These are phyloP conservation scores for Hibiscus tridactylites DNA, from an alignment of 345 rosid genomes.

Conservation along the genomic window DNA sequence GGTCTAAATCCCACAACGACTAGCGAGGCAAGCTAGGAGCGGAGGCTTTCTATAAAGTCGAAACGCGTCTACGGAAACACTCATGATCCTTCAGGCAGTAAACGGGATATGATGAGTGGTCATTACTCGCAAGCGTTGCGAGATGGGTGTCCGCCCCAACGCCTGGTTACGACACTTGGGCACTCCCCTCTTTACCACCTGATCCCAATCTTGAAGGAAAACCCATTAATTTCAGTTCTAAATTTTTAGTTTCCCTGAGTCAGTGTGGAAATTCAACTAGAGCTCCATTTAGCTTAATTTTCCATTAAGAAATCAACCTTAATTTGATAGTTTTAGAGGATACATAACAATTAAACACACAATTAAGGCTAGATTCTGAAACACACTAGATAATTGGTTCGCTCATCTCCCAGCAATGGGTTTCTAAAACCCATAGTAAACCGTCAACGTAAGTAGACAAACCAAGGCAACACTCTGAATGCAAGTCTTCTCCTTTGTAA, in stretches of 20 bases:
- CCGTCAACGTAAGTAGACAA: constrained; percentile 2
- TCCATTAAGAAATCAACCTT: not conserved
- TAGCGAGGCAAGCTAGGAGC: not conserved
- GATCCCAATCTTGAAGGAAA: constrained; percentile 33
- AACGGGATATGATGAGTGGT: constrained; percentile 61
- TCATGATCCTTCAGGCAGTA: constrained; percentile 55
- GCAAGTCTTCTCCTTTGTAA: constrained; percentile 13
- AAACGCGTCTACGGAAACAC: accelerated
- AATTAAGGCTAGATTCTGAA: not conserved
- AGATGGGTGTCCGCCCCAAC: constrained; percentile 37
- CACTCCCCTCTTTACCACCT: constrained; percentile 31
- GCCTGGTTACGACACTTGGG: constrained; percentile 58
- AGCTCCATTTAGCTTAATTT: not conserved
- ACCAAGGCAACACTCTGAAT: constrained; percentile 4
- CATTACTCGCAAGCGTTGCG: constrained; percentile 22
- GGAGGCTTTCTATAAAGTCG: not conserved
- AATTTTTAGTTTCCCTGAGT: not conserved
- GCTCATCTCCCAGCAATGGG: not conserved
- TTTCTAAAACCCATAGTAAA: constrained; percentile 3
- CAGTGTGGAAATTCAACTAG: not conserved
- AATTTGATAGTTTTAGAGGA: not conserved
- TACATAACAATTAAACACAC: not conserved
- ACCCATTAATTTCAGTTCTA: not conserved
- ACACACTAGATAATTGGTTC: not conserved
- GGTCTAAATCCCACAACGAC: constrained; percentile 32